A percentile compares a stretch with the other conserved stretches of the same genome.
Evolutionary conservation across 2,329 filamentous ascomycete genomes (phyloP).

Genomic region (Macrophomina pseudophaseolina): DNA sequence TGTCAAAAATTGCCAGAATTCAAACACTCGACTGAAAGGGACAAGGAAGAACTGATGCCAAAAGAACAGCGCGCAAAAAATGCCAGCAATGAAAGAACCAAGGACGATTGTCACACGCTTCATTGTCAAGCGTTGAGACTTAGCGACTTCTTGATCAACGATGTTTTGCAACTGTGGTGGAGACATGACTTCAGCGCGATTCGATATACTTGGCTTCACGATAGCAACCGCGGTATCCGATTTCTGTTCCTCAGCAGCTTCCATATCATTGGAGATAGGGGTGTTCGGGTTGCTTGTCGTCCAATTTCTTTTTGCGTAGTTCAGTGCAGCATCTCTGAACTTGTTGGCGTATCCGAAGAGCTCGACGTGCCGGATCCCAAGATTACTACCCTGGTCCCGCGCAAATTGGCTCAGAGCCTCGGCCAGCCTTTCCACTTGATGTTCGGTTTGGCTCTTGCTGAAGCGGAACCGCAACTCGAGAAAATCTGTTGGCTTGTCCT

Average conservation of each 20-base stretch:
- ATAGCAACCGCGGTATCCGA: too few relatives aligned
- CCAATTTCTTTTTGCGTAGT: background rate
- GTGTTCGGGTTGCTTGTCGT: background rate
- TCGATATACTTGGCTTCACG: too few relatives aligned
- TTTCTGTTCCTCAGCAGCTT: background rate
- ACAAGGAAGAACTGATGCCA: background rate
- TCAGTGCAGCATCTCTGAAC: background rate
- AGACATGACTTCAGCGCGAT: background rate
- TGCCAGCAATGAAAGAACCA: background rate
- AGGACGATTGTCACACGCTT: background rate
- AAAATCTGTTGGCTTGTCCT: slow-evolving; percentile 6
- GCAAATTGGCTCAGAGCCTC: background rate
- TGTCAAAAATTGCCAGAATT: background rate
- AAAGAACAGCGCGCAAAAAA: background rate
- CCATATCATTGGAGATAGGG: background rate
- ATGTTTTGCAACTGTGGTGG: background rate
- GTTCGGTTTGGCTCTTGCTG: slow-evolving; percentile 7
- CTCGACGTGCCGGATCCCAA: background rate
- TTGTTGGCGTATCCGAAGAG: background rate
- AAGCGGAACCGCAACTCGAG: slow-evolving; percentile 29
- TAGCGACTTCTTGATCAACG: background rate
- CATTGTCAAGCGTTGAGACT: background rate
- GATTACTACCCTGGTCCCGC: background rate
- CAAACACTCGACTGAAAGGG: background rate
- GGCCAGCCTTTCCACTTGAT: background rate